Evolutionary conservation across 2,329 filamentous ascomycete species (phyloP).

Genomic region (Hymenoscyphus salicellus): DNA sequence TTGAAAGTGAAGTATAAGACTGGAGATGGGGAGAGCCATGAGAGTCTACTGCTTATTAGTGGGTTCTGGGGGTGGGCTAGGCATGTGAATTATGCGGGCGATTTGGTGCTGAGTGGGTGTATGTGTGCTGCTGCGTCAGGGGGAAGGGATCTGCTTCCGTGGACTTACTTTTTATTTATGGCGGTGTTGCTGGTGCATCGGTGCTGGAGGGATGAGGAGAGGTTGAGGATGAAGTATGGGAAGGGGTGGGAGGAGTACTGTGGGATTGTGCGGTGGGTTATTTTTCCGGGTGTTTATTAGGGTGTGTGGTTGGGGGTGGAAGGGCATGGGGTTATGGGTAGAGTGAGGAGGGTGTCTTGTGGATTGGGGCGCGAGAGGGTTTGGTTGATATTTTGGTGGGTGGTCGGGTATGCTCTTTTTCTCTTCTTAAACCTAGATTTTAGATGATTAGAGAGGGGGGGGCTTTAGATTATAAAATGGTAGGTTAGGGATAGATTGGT

Average conservation of each 20-base stretch:
- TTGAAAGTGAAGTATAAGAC: conserved; percentile 42
- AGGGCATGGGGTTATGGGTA: background rate
- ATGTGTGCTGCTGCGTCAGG: conserved; percentile 43
- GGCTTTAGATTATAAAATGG: background rate
- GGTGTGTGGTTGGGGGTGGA: background rate
- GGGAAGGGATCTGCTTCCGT: conserved; percentile 40
- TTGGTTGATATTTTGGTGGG: background rate
- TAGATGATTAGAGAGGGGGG: background rate
- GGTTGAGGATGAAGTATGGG: conserved; percentile 46
- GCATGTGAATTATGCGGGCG: conserved; percentile 43
- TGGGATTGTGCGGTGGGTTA: conserved; percentile 41
- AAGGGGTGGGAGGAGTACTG: conserved; percentile 45
- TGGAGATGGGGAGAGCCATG: conserved; percentile 41
- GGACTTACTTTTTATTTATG: conserved; percentile 47
- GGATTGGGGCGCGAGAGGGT: background rate
- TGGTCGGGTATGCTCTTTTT: background rate
- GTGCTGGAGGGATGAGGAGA: conserved; percentile 45
- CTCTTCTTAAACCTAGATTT: background rate
- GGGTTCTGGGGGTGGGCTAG: conserved; percentile 43
- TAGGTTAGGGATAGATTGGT: background rate
- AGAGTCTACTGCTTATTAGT: conserved; percentile 40
- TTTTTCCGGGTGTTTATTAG: conserved; percentile 43
- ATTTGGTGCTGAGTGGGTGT: conserved; percentile 40
- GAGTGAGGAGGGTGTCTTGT: background rate
- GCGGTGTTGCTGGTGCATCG: conserved; percentile 44